Percentiles rank a stretch among this genome's conserved stretches.
phyloP scores from a whole-genome alignment of 306 rosid genomes.

The Acacia confusa region DNA sequence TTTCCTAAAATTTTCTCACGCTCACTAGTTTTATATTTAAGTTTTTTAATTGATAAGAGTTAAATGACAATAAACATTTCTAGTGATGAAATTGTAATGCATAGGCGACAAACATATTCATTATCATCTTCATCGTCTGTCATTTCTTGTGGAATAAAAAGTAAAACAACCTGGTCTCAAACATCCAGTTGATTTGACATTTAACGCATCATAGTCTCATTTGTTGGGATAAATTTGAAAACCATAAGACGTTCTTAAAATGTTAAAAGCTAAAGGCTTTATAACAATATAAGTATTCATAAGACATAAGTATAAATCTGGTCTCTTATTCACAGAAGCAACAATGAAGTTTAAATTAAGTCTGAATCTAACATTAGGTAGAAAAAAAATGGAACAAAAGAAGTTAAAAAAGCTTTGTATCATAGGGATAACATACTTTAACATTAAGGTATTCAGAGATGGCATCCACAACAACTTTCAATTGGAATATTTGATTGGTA shows the following conservation, averaged over 20 bases:
- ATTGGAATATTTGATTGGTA: too few relatives aligned
- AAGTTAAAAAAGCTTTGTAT: too few relatives aligned
- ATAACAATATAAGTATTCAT: neutral
- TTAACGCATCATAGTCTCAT: neutral
- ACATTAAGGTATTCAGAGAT: too few relatives aligned
- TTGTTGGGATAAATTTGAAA: neutral
- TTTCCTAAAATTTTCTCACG: neutral
- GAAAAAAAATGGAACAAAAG: too few relatives aligned
- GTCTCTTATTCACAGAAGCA: conserved; percentile 26
- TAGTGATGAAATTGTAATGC: neutral
- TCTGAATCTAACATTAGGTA: too few relatives aligned
- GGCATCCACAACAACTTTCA: too few relatives aligned
- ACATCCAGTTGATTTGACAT: neutral
- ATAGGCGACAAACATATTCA: neutral
- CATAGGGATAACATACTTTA: too few relatives aligned
- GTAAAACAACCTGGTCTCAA: neutral
- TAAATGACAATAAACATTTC: neutral
- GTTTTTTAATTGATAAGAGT: neutral
- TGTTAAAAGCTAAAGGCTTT: neutral
- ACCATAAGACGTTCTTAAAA: neutral
- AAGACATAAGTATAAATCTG: neutral
- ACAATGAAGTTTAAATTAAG: too few relatives aligned
- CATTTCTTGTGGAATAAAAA: neutral
- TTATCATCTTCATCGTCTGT: neutral
- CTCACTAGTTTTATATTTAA: neutral